Percentiles rank a stretch among this genome's conserved stretches.
phyloP scores from a whole-genome alignment of 2,329 filamentous ascomycete genomes.

The Nothomitra cinnamomea region DNA sequence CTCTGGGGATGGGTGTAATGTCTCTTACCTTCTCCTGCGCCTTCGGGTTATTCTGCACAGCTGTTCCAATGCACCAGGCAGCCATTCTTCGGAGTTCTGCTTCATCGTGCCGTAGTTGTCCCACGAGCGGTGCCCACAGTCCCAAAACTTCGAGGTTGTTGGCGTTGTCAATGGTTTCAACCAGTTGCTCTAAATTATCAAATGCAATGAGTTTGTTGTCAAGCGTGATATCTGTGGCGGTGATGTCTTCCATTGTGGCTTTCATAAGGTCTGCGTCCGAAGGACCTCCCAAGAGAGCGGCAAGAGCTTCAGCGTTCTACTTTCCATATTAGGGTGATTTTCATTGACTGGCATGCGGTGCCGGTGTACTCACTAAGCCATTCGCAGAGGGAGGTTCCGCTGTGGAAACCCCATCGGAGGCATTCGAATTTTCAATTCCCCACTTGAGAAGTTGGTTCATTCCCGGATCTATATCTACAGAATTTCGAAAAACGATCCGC shows the following conservation, averaged over 20 bases:
- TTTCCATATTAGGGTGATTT: slow-evolving; percentile 23
- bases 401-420: slow-evolving; percentile 11
- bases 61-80: slow-evolving; percentile 87
- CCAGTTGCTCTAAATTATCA: slow-evolving; percentile 87
- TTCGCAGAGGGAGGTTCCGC: neutral
- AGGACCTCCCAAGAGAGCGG: slow-evolving; percentile 62
- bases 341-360: too few species aligned
- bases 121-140: slow-evolving; percentile 68
- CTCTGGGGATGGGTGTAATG: slow-evolving; percentile 23
- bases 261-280: slow-evolving; percentile 89
- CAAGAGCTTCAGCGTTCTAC: slow-evolving; percentile 54
- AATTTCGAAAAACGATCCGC: neutral
- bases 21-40: slow-evolving; percentile 52
- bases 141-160: slow-evolving; percentile 72
- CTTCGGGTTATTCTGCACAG: slow-evolving; percentile 87
- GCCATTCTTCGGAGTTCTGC: slow-evolving; percentile 64
- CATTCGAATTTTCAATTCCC: slow-evolving; percentile 48
- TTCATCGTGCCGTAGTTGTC: slow-evolving; percentile 50
- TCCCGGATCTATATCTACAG: slow-evolving; percentile 36
- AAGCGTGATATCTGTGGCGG: slow-evolving; percentile 43
- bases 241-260: slow-evolving; percentile 62
- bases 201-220: slow-evolving; percentile 71
- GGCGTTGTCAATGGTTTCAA: slow-evolving; percentile 88
- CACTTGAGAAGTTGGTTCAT: slow-evolving; percentile 70
- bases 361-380: neutral